Percentiles rank a stretch among this genome's conserved stretches.
phyloP scores from a whole-genome alignment of 2,329 filamentous ascomycete genomes.

The Talaromyces sp. region DNA sequence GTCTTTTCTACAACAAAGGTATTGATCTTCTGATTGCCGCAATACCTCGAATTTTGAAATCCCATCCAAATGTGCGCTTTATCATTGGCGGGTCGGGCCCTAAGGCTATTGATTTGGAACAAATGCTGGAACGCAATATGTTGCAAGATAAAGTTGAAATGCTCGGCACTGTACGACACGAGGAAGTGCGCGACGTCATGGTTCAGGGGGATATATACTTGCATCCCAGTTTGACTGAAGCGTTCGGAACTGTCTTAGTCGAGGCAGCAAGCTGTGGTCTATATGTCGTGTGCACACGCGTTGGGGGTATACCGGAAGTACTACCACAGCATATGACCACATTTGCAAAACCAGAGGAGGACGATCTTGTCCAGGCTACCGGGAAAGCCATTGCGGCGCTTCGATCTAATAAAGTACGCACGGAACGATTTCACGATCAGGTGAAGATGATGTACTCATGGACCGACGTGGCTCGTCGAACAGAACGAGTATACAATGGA shows the following conservation, averaged over 20 bases:
- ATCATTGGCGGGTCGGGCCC: slow-evolving; percentile 94
- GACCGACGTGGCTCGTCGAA: slow-evolving; percentile 90
- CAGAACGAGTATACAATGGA: slow-evolving; percentile 90
- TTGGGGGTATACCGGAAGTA: slow-evolving; percentile 95
- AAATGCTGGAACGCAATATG: slow-evolving; percentile 94
- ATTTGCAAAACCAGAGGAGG: slow-evolving; percentile 93
- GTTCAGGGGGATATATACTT: slow-evolving; percentile 93
- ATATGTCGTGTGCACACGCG: slow-evolving; percentile 93
- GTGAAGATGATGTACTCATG: slow-evolving; percentile 99
- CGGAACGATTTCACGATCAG: slow-evolving; percentile 92
- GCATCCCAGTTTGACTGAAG: slow-evolving; percentile 90
- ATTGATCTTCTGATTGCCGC: slow-evolving; percentile 95
- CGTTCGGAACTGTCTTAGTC: slow-evolving; percentile 95
- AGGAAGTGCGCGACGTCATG: slow-evolving; percentile 97
- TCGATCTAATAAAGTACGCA: slow-evolving; percentile 78
- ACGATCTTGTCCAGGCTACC: slow-evolving; percentile 86
- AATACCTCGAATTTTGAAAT: slow-evolving; percentile 84
- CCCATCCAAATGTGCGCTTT: slow-evolving; percentile 89
- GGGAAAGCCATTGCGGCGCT: slow-evolving; percentile 82
- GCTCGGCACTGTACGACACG: slow-evolving; percentile 85
- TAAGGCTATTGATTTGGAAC: slow-evolving; percentile 94
- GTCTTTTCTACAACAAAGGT: slow-evolving; percentile 97
- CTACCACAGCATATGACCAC: slow-evolving; percentile 94
- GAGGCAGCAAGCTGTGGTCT: slow-evolving; percentile 93
- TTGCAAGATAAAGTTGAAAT: slow-evolving; percentile 91